Evolutionary conservation across 768 basidiomycete species (phyloP), one percentile per base, ranked within the genome.

Genomic region (Leccinum pellstonianum): DNA sequence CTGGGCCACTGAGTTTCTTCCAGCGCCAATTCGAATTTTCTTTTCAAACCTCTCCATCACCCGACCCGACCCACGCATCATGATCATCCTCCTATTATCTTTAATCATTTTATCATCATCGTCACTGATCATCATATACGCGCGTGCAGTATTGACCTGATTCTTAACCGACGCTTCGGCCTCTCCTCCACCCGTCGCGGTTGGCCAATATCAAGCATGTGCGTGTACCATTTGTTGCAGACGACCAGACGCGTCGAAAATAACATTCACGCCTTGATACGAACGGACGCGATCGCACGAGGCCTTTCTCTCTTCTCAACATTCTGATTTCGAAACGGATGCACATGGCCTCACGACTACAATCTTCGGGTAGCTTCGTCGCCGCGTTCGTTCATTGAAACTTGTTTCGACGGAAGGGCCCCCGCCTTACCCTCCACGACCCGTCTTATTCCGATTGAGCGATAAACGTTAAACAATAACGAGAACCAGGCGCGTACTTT

Each of bases 371-470:
- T 48, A 48, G 23, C 21, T 21, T 47, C 46, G 19, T 21, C 43
- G 4, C 19, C 38, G 38, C 17, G 21, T 25, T 15, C 25, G 49
- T 50, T 48, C 49, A 27, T 15, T 58, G 57, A 58, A 62, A 62
- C 61, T 43, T 31, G 61, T 62, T 50, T 50, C 49, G 49, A 29
- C 49, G 25, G 21, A 46, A 46, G 33, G 33, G 43, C 43, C 43
- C 38, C 43, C 43, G 43, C 43, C n/a, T 46, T 19, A 11, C 19
- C 43, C 43, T 46, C 43, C 43, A 46, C 19, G n/a, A 60, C 50
- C 59, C 59, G 50, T 43, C 35, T 58, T 51, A 61, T 47, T 61
- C 59, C 59, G 59, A 60, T 60, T 51, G 58, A 46, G 41, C 43
- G 43, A 46, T 46, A 46, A 46, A 43, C 43, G 43, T 19, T 43